These are phyloP conservation scores for Hypoxylon sp. DNA, from an alignment of 2,329 filamentous ascomycete species.

Conservation along the genomic window DNA sequence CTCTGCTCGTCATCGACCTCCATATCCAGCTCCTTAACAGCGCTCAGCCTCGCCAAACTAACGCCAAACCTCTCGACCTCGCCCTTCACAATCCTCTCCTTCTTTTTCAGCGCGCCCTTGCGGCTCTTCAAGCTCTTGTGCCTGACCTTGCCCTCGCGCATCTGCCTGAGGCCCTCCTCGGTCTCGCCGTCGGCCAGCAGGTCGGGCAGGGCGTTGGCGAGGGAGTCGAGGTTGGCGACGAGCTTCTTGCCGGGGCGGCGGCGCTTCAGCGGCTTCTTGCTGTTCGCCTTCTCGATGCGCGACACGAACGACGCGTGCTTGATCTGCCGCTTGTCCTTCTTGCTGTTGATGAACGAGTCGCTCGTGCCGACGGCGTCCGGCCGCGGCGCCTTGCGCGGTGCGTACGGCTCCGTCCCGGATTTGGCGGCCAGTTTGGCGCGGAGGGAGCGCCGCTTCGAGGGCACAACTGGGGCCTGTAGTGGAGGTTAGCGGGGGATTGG, in stretches of 20 bases:
- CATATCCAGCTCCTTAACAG: slow-evolving; percentile 51
- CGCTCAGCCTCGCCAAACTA: slow-evolving; percentile 83
- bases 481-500: slow-evolving; percentile 13
- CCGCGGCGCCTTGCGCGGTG: slow-evolving; percentile 68
- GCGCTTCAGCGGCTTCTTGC: slow-evolving; percentile 70
- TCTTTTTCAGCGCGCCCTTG: slow-evolving; percentile 86
- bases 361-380: slow-evolving; percentile 62
- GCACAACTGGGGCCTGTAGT: slow-evolving; percentile 59
- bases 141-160: slow-evolving; percentile 73
- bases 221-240: slow-evolving; percentile 78
- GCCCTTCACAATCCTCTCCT: slow-evolving; percentile 81
- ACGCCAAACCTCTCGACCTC: slow-evolving; percentile 88
- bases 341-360: slow-evolving; percentile 77
- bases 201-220: slow-evolving; percentile 86
- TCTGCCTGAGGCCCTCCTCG: slow-evolving; percentile 60
- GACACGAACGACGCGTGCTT: slow-evolving; percentile 86
- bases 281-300: slow-evolving; percentile 75
- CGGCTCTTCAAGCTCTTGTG: slow-evolving; percentile 82
- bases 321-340: slow-evolving; percentile 86
- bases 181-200: slow-evolving; percentile 64
- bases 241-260: slow-evolving; percentile 83
- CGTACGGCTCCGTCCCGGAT: slow-evolving; percentile 63
- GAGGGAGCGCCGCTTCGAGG: slow-evolving; percentile 69
- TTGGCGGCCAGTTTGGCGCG: slow-evolving; percentile 70
- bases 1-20: background rate